Conservation (phyloP, 768 basidiomycete genomes). For the Chlorophyllum brunneum region DNA sequence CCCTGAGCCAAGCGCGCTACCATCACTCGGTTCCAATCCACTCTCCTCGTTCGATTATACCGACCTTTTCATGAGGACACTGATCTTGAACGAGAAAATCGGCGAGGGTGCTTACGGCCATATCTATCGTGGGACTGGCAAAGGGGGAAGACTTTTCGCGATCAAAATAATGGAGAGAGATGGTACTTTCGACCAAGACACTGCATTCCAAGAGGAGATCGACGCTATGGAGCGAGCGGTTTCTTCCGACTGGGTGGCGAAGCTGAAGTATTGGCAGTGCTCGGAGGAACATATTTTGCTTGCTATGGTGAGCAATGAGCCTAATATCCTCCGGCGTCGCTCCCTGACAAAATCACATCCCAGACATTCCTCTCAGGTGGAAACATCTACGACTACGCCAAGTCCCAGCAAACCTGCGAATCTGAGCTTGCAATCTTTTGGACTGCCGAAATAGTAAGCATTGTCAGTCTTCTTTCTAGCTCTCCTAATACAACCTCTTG, state of each 20-base stretch:
- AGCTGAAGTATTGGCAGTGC: constrained; percentile 4
- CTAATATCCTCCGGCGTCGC: background rate
- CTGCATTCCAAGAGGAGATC: background rate
- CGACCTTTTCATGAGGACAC: background rate
- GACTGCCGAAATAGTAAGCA: constrained; percentile 8
- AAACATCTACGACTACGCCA: constrained; percentile 7
- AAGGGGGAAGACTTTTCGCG: background rate
- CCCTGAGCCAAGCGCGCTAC: background rate
- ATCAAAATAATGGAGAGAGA: constrained; percentile 5
- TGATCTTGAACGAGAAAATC: background rate
- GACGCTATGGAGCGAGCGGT: background rate
- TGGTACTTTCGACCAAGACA: background rate
- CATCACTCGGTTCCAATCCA: background rate
- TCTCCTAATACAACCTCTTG: background rate
- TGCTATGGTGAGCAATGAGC: constrained; percentile 1
- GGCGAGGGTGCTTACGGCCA: constrained; percentile 7
- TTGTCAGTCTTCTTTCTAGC: background rate
- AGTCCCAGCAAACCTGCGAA: background rate
- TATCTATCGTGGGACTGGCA: constrained; percentile 2
- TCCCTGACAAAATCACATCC: background rate
- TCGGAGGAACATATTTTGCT: background rate
- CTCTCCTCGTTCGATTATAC: background rate
- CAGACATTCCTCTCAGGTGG: constrained; percentile 6
- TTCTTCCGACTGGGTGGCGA: constrained; percentile 5
- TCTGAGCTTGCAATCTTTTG: constrained; percentile 8